A percentile compares a stretch with the other conserved stretches of the same genome.
Evolutionary conservation across 192 early-diverging fungal genomes (phyloP).

Genomic region (Diversispora eburnea): DNA sequence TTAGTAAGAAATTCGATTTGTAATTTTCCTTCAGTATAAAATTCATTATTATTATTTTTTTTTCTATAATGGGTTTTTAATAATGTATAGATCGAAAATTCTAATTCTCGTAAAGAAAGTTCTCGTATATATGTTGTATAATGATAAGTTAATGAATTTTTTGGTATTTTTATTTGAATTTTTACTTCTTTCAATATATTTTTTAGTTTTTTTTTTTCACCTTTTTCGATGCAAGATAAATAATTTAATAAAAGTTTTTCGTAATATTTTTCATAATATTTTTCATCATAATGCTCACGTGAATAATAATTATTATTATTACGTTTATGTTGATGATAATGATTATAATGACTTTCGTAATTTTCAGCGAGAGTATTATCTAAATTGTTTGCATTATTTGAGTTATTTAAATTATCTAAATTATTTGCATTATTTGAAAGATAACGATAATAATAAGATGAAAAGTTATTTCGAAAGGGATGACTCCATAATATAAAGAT

Average conservation of each 20-base stretch:
- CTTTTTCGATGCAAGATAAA: neutral
- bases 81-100: neutral
- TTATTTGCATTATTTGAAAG: too few relatives aligned
- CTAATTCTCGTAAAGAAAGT: slow-evolving; percentile 5
- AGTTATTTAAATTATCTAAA: too few relatives aligned
- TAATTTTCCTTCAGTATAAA: neutral
- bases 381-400: too few relatives aligned
- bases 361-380: too few relatives aligned
- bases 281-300: too few relatives aligned
- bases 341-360: too few relatives aligned
- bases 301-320: too few relatives aligned
- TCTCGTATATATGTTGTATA: neutral
- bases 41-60: neutral
- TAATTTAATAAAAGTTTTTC: neutral
- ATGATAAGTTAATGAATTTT: neutral
- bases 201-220: neutral
- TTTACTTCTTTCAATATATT: neutral
- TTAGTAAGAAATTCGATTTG: neutral
- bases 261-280: neutral
- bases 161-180: neutral
- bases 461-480: neutral
- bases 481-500: neutral
- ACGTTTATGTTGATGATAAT: too few relatives aligned
- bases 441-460: neutral
- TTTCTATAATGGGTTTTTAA: neutral